phyloP scores from a whole-genome alignment of 2,329 filamentous ascomycete species.

The Trichoderma cornu-damae region DNA sequence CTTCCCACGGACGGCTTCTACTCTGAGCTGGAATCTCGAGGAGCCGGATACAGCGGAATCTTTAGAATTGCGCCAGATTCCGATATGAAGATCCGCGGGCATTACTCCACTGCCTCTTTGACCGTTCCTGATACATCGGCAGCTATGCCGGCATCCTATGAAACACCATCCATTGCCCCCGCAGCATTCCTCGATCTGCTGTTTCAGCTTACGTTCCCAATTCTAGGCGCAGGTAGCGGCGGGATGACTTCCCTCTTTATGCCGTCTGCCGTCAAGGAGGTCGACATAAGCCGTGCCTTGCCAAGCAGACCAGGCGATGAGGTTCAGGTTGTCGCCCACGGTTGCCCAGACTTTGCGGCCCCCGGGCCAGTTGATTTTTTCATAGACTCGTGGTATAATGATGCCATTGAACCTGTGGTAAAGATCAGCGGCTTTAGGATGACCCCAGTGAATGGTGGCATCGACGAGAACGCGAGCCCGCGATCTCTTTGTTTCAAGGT shows the following conservation, averaged over 20 bases:
- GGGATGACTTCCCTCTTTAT: constrained; percentile 34
- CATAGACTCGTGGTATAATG: constrained; percentile 32
- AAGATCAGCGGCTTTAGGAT: constrained; percentile 36
- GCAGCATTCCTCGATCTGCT: constrained; percentile 44
- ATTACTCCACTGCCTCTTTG: constrained; percentile 28
- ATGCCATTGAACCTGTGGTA: constrained; percentile 30
- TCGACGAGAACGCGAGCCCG: constrained; percentile 20
- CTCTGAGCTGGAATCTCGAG: constrained; percentile 24
- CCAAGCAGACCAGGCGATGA: constrained; percentile 28
- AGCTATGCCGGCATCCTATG: constrained; percentile 42
- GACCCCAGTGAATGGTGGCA: constrained; percentile 38
- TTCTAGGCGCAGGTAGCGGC: constrained; percentile 33
- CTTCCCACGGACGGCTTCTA: constrained; percentile 26
- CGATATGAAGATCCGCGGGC: constrained; percentile 19
- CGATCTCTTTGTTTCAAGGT: constrained; percentile 41
- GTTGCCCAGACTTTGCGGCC: constrained; percentile 23
- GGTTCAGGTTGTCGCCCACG: constrained; percentile 28
- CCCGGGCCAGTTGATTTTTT: constrained; percentile 31
- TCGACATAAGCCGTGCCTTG: constrained; percentile 27
- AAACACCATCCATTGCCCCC: constrained; percentile 42
- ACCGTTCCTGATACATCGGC: constrained; percentile 39
- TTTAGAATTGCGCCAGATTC: constrained; percentile 22
- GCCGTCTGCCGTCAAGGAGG: constrained; percentile 31
- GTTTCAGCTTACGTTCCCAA: constrained; percentile 38
- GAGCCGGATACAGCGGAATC: constrained; percentile 27